Percentiles rank a stretch among this genome's conserved stretches.
Evolutionary conservation across 495 filamentous ascomycete species (phyloP).

Genomic region (Sphaerosporella brunnea): DNA sequence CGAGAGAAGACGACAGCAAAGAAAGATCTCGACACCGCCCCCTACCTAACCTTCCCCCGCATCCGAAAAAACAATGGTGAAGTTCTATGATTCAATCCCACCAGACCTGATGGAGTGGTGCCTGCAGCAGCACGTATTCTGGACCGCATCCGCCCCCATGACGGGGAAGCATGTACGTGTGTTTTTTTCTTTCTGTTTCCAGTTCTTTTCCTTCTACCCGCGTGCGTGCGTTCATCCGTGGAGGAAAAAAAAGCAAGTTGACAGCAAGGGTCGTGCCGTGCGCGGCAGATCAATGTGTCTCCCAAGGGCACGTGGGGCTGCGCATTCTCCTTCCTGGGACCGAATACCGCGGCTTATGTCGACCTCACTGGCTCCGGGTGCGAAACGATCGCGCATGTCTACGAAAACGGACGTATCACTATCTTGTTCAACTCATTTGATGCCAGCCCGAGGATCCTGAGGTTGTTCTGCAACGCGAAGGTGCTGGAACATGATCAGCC

Average conservation of each 20-base stretch:
- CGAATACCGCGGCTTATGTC: constrained; percentile 47
- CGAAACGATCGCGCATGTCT: constrained; percentile 55
- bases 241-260: too few relatives aligned
- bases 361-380: constrained; percentile 52
- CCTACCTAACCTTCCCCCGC: too few relatives aligned
- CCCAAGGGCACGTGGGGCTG: constrained; percentile 43
- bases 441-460: constrained; percentile 43
- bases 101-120: constrained; percentile 40
- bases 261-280: too few relatives aligned
- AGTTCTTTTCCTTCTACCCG: too few relatives aligned
- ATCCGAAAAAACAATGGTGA: constrained; percentile 44
- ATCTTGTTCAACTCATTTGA: constrained; percentile 56
- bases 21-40: too few relatives aligned
- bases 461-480: constrained; percentile 49
- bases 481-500: constrained; percentile 42
- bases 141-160: constrained; percentile 48
- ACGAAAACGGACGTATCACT: constrained; percentile 59
- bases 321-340: constrained; percentile 42
- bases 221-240: too few relatives aligned
- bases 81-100: constrained; percentile 44
- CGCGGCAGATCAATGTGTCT: constrained; percentile 44
- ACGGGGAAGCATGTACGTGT: constrained; percentile 31
- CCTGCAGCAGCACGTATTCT: constrained; percentile 46
- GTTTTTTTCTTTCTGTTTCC: too few relatives aligned
- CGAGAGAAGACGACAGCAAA: too few relatives aligned